phyloP scores from a whole-genome alignment of 495 filamentous ascomycete genomes.

The Aspergillus leporis region DNA sequence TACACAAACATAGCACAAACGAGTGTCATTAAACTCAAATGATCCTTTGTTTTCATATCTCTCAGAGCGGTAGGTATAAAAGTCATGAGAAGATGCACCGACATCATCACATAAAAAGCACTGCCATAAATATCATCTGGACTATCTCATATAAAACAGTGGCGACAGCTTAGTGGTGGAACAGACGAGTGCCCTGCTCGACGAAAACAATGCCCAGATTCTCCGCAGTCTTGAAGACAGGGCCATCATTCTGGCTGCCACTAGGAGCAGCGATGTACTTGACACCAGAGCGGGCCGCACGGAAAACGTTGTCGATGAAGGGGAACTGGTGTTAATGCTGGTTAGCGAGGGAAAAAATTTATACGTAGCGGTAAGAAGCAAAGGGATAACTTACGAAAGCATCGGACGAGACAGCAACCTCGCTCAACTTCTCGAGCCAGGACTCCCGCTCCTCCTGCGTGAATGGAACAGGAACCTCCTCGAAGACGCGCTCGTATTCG shows the following conservation, averaged over 20 bases:
- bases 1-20: no score
- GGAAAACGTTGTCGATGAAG: conserved; percentile 96
- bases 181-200: conserved; percentile 82
- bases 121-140: conserved; percentile 3
- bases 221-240: conserved; percentile 89
- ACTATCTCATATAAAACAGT: not conserved
- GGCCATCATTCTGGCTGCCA: conserved; percentile 88
- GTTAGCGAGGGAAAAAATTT: conserved; percentile 1
- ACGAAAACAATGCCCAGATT: conserved; percentile 90
- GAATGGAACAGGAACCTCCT: conserved; percentile 83
- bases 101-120: conserved; percentile 9
- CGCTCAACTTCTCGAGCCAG: conserved; percentile 77
- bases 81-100: conserved; percentile 12
- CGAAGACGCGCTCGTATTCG: conserved; percentile 85
- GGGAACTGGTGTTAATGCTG: conserved; percentile 66
- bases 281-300: conserved; percentile 80
- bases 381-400: conserved; percentile 74
- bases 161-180: conserved; percentile 69
- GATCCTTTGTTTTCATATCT: conserved; percentile 8
- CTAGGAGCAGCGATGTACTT: conserved; percentile 94
- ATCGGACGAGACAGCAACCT: conserved; percentile 87
- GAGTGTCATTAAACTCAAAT: not conserved
- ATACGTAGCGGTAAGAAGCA: not conserved
- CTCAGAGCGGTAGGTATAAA: conserved; percentile 17
- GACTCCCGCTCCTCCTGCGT: conserved; percentile 78